These are phyloP conservation scores for Phytophthora foliorum DNA, from an alignment of 352 stramenopile species.

Conservation along the genomic window DNA sequence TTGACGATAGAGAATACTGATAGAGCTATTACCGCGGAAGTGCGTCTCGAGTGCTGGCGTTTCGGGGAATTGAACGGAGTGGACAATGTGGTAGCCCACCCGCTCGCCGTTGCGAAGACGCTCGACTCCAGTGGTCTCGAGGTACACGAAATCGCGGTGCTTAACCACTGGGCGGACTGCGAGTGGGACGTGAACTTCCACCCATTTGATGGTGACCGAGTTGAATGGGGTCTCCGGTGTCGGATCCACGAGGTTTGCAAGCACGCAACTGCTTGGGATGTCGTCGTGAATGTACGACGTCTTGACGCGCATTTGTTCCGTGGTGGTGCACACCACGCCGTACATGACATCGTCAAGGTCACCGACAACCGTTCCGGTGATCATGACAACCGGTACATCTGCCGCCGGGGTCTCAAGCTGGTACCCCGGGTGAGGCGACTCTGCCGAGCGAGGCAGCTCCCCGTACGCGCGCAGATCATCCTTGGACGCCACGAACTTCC, in stretches of 20 bases:
- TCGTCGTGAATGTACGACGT: conserved; percentile 57
- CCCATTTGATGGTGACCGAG: conserved; percentile 57
- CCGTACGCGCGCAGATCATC: conserved; percentile 37
- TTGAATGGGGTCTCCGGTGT: conserved; percentile 47
- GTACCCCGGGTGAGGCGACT: conserved; percentile 3
- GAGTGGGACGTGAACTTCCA: conserved; percentile 47
- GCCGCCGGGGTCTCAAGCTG: conserved; percentile 20
- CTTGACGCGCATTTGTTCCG: conserved; percentile 48
- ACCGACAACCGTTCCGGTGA: conserved; percentile 41
- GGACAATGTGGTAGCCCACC: conserved; percentile 52
- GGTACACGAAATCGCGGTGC: conserved; percentile 60
- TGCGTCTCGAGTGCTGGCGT: conserved; percentile 44
- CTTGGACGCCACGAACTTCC: conserved; percentile 43
- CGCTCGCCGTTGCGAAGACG: conserved; percentile 46
- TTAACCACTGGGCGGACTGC: conserved; percentile 49
- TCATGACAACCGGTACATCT: conserved; percentile 42
- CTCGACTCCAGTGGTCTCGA: conserved; percentile 54
- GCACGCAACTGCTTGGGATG: conserved; percentile 51
- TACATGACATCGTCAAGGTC: conserved; percentile 56
- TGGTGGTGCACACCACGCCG: conserved; percentile 38
- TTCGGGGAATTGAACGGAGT: conserved; percentile 58
- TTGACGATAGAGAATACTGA: conserved; percentile 70
- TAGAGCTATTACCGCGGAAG: conserved; percentile 62
- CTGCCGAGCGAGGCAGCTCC: conserved; percentile 14
- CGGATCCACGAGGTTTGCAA: conserved; percentile 44